Conservation (phyloP, 768 basidiomycete species). For the Lactarius akahatsu region DNA sequence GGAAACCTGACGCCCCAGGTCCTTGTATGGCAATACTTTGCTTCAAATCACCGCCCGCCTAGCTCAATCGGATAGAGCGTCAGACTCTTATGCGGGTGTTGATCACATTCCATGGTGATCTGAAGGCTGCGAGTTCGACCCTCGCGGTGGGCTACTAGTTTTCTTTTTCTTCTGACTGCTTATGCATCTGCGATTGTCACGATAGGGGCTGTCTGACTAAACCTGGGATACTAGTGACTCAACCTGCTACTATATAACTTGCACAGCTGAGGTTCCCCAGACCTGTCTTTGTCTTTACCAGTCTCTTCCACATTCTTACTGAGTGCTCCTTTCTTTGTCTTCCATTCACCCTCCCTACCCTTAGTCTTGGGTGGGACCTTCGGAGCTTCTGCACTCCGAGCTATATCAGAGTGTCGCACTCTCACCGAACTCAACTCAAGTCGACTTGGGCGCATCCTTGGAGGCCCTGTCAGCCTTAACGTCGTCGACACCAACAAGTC, state of each 20-base stretch:
- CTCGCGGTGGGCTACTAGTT: constrained; percentile 55
- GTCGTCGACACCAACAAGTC: not conserved
- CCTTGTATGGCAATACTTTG: not conserved
- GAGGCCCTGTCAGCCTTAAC: not conserved
- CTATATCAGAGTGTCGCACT: not conserved
- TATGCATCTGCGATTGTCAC: too few relatives aligned
- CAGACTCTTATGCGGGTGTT: constrained; percentile 50
- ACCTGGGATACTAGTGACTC: not conserved
- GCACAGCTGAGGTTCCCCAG: not conserved
- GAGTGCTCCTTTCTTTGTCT: not conserved
- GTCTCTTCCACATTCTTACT: not conserved
- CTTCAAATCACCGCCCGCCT: constrained; percentile 44
- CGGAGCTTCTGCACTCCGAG: not conserved
- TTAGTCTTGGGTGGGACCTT: not conserved
- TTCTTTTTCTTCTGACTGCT: not conserved
- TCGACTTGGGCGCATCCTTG: not conserved
- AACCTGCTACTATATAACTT: not conserved
- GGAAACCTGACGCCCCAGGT: not conserved
- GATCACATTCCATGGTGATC: constrained; percentile 34
- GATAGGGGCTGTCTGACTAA: not conserved
- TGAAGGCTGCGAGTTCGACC: constrained; percentile 66
- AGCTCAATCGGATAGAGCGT: constrained; percentile 70
- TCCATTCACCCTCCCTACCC: not conserved
- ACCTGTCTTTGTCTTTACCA: not conserved
- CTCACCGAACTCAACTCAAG: not conserved